phyloP scores from a whole-genome alignment of 495 filamentous ascomycete genomes.

The Hypomontagnella submonticulosa region DNA sequence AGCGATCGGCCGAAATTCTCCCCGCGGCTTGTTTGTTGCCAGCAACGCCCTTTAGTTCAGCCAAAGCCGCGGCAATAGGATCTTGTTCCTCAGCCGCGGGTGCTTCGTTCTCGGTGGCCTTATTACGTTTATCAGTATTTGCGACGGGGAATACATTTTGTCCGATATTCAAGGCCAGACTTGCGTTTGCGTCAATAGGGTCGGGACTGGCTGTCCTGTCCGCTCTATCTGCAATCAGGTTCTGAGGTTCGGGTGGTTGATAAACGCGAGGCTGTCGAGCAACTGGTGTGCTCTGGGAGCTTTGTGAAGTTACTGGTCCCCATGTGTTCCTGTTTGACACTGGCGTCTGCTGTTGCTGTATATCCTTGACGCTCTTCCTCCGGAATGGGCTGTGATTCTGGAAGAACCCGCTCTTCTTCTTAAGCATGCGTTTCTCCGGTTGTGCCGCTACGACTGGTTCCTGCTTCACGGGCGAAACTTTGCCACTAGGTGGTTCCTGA shows the following conservation, averaged over 20 bases:
- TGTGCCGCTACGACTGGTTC: conserved; percentile 58
- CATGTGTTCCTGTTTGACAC: conserved; percentile 70
- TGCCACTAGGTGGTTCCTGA: conserved; percentile 73
- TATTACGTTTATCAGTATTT: conserved; percentile 71
- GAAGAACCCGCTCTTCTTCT: conserved; percentile 93
- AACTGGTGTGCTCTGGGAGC: conserved; percentile 27
- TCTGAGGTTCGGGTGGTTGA: conserved; percentile 45
- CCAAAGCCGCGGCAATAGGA: conserved; percentile 91
- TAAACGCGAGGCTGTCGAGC: conserved; percentile 47
- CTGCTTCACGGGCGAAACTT: conserved; percentile 76
- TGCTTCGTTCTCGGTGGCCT: conserved; percentile 45
- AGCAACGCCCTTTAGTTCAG: conserved; percentile 85
- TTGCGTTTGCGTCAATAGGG: conserved; percentile 91
- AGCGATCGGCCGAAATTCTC: conserved; percentile 92
- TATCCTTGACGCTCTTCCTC: conserved; percentile 90
- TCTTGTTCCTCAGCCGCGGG: conserved; percentile 64
- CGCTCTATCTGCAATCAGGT: conserved; percentile 52
- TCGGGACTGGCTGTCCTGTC: conserved; percentile 71
- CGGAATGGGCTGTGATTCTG: conserved; percentile 93
- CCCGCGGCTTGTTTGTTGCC: conserved; percentile 74
- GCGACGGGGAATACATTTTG: conserved; percentile 97
- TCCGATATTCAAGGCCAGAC: conserved; percentile 94
- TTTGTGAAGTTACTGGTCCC: conserved; percentile 49
- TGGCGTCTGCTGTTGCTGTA: conserved; percentile 46
- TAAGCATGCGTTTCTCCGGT: conserved; percentile 75